A percentile compares a stretch with the other conserved stretches of the same genome.
Evolutionary conservation across 2,329 filamentous ascomycete species (phyloP).

Genomic region (Pestalotiopsis sp.): DNA sequence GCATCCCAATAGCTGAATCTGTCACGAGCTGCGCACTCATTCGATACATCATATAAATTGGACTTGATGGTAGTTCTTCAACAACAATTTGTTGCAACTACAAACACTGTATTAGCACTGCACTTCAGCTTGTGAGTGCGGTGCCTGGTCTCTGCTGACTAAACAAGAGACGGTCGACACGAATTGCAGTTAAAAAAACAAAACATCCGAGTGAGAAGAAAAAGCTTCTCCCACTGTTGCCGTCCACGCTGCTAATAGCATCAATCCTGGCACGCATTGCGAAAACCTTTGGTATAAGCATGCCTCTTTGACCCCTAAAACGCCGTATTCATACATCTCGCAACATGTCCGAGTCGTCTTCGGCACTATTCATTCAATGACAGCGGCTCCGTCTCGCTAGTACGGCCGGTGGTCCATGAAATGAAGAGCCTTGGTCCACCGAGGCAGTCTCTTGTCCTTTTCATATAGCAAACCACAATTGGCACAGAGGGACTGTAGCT

Average conservation of each 20-base stretch:
- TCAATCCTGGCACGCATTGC: not conserved
- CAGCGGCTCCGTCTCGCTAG: constrained; percentile 10
- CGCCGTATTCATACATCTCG: constrained; percentile 15
- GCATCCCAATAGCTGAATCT: too few species aligned
- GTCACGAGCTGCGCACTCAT: too few species aligned
- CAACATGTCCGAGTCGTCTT: not conserved
- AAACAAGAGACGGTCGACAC: not conserved
- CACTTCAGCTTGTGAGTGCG: not conserved
- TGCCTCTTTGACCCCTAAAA: constrained; percentile 5
- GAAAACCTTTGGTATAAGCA: constrained; percentile 6
- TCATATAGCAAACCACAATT: constrained; percentile 92
- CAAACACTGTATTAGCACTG: not conserved
- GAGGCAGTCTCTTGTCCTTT: constrained; percentile 79
- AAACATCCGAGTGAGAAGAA: not conserved
- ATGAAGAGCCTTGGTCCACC: constrained; percentile 74
- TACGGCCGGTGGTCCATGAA: constrained; percentile 30
- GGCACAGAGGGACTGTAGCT: constrained; percentile 76
- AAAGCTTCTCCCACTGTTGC: not conserved
- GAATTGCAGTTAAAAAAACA: not conserved
- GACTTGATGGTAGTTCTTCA: not conserved
- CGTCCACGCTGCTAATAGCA: not conserved
- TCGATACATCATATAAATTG: not conserved
- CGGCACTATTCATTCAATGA: not conserved
- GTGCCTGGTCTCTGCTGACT: not conserved
- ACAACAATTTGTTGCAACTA: not conserved